Base-by-base conservation (phyloP, 345 rosid species). In the Reutealis trisperma region DNA sequence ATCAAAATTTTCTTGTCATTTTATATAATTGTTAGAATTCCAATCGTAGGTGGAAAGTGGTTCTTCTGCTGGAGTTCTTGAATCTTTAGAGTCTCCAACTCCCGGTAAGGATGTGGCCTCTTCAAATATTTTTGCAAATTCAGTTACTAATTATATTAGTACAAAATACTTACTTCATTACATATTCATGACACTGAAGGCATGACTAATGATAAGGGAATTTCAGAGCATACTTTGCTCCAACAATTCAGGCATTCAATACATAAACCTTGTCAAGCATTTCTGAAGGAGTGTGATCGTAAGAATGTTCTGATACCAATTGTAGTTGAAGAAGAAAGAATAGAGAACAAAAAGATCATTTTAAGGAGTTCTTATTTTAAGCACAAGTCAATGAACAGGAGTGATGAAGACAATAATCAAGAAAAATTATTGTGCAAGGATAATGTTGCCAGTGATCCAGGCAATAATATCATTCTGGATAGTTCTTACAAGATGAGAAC, bases 321-420 rank as follows among this genome's bases (percentile, higher is more conserved):
- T 82, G 77, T 70, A 73, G 68, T 74, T 71, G 80, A 83, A 49
- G 87, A 74, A 42, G 85, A 84, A 84, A 82, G 75, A 67, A 80
- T 78, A 30, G 92, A 85, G 65, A 81, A 66, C 81, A 77, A 79
- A 63, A 90, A 88, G 87, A 88, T 81, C 71, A 73, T 84, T 22
- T 84, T 88, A 66, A 85, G 90, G 83, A 91, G 98, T 87, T 78
- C 86, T 42, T 95, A 85, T 82, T 92, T 90, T 62, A 87, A 85
- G 84, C 86, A 83, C 60, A 89, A 91, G 81, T 84, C 88, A 78
- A 83, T 8, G 30, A 77, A 71, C 44, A 78, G 76, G 81, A 86
- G 62, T 79, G 75, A 80, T 70, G 76, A 67, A 77, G 86, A 77
- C 49, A 74, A 78, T 67, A 74, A 81, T 79, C 81, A 78, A 54